These are phyloP conservation scores for Sutorius australiensis DNA, from an alignment of 768 basidiomycete species.

Conservation along the genomic window DNA sequence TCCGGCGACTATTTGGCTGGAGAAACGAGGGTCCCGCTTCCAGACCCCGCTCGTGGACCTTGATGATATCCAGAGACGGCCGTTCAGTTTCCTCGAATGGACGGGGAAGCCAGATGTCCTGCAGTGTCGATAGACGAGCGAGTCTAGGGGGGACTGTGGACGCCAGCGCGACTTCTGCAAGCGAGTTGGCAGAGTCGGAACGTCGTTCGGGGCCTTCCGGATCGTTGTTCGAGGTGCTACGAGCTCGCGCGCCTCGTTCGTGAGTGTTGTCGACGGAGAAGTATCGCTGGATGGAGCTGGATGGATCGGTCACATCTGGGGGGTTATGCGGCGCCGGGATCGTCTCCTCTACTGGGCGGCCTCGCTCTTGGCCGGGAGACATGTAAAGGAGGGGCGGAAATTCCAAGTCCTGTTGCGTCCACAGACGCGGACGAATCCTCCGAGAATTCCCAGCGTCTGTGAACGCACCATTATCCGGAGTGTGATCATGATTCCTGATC, in stretches of 20 bases:
- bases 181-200: conserved; percentile 12
- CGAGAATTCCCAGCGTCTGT: background rate
- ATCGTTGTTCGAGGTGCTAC: background rate
- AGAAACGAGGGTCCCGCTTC: conserved; percentile 11
- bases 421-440: conserved; percentile 10
- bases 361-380: conserved; percentile 6
- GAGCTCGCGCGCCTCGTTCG: background rate
- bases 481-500: background rate
- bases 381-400: conserved; percentile 25
- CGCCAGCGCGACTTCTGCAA: conserved; percentile 20
- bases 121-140: conserved; percentile 14
- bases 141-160: background rate
- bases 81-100: conserved; percentile 16
- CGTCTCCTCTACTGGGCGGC: background rate
- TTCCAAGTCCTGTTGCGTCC: conserved; percentile 5
- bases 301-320: background rate
- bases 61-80: background rate
- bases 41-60: conserved; percentile 18
- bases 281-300: background rate
- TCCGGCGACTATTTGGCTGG: background rate
- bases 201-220: background rate
- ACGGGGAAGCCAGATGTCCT: conserved; percentile 16
- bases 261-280: background rate
- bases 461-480: background rate
- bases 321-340: background rate